Base-by-base conservation (phyloP, 2,329 filamentous ascomycete genomes). In the Alternaria ethzedia region DNA sequence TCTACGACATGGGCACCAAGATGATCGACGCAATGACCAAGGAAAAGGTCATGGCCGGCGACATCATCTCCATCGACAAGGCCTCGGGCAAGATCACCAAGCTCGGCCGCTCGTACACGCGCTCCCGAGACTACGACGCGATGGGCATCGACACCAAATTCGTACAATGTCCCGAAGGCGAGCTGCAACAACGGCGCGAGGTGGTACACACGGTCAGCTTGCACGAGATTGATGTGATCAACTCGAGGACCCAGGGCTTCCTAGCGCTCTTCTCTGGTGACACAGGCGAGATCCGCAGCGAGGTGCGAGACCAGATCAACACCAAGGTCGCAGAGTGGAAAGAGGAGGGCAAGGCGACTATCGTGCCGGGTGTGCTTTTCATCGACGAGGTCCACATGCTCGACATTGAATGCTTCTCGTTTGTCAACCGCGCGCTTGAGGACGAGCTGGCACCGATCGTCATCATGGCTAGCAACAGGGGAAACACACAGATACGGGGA, bases 1-100 rank as follows among this genome's bases (percentile, higher is more conserved):
- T 99, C 70, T 99, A 98, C 83, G 96, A 99, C 77, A 97, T 99
- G 94, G 96, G 96, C 69, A 95, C 92, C 71, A 98, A 98, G 84
- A 98, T 99, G 96, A 99, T 99, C 71, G 96, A 99, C 79, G 94
- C 94, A 69, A 97, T 99, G 94, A 97, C 94, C 71, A 98, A 98
- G 83, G 96, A 99, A 85, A 95, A 96, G 75, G 93, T 99, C 69
- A 97, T 98, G 90, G 96, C 96, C 5, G 96, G 96, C 73, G 96
- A 99, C 79, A 96, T 99, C 71, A 96, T 99, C 75, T 97, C 93
- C 61, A 98, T 99, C 73, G 96, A 99, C 85, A 99, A 99, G 84
- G 94, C 95, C 0, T 97, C 94, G 2, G 96, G 96, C 70, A 97
- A 97, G 82, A 98, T 99, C 79, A 97, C 94, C 58, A 99, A 98